These are phyloP conservation scores for Daedalea quercina DNA, from an alignment of 768 basidiomycete genomes.

Conservation along the genomic window DNA sequence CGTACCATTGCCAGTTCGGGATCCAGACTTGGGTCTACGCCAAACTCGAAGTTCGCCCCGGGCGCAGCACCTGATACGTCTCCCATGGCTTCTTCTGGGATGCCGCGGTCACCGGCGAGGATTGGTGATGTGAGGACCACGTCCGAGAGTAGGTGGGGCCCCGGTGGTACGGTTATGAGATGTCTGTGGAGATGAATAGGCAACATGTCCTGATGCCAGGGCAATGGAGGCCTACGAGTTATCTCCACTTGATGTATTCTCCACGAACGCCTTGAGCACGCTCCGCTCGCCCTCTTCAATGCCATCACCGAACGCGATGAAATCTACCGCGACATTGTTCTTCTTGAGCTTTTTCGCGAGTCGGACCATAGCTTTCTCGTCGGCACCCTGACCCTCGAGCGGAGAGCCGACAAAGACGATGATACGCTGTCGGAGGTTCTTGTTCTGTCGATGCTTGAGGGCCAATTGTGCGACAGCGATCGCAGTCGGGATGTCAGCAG, in stretches of 20 bases:
- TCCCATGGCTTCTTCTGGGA: conserved; percentile 55
- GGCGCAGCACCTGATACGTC: conserved; percentile 40
- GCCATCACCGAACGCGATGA: conserved; percentile 86
- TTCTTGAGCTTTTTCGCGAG: conserved; percentile 98
- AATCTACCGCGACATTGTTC: conserved; percentile 95
- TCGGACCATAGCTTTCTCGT: conserved; percentile 76
- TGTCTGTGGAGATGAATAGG: conserved; percentile 46
- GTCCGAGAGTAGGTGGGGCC: conserved; percentile 79
- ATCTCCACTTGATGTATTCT: conserved; percentile 72
- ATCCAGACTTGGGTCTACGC: conserved; percentile 91
- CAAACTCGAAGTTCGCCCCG: conserved; percentile 66
- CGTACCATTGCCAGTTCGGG: conserved; percentile 93
- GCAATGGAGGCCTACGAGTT: conserved; percentile 61
- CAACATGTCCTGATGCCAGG: background rate
- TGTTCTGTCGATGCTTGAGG: conserved; percentile 96
- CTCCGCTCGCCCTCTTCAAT: conserved; percentile 69
- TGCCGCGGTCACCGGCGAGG: conserved; percentile 71
- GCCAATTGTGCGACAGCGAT: conserved; percentile 94
- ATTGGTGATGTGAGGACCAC: conserved; percentile 74
- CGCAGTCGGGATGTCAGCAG: conserved; percentile 82
- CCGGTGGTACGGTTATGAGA: conserved; percentile 71
- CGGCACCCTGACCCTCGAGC: conserved; percentile 58
- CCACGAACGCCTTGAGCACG: conserved; percentile 76
- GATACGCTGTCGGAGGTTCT: conserved; percentile 94
- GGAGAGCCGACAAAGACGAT: conserved; percentile 93